Evolutionary conservation across 257 asterid genomes (phyloP).

Genomic region (Schizonepeta tenuifolia): DNA sequence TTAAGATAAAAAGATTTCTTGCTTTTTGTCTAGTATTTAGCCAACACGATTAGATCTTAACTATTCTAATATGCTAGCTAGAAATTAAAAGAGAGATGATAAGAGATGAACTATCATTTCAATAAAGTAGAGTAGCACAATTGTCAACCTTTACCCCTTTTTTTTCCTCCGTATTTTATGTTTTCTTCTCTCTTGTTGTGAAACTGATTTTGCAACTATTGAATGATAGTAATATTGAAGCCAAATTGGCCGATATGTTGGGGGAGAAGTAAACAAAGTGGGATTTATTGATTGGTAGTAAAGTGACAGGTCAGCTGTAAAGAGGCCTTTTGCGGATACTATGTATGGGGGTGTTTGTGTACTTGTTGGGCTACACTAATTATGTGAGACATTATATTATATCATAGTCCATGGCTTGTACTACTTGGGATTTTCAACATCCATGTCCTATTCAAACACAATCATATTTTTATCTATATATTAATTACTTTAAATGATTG

Average conservation of each 20-base stretch:
- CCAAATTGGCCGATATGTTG: conserved; percentile 29
- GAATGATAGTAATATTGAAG: neutral
- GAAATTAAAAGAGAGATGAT: conserved; percentile 31
- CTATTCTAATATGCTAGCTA: conserved; percentile 29
- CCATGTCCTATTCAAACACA: neutral
- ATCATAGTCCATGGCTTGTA: conserved; percentile 12
- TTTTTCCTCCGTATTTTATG: no score
- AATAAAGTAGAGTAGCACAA: conserved; percentile 29
- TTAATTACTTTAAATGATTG: neutral
- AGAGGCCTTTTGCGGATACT: conserved; percentile 22
- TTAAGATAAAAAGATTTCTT: conserved; percentile 15
- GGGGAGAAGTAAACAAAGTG: conserved; percentile 33
- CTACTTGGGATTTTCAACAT: conserved; percentile 8
- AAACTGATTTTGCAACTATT: conserved; percentile 15
- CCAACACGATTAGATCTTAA: conserved; percentile 40
- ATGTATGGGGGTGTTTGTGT: neutral
- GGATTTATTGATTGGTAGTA: conserved; percentile 28
- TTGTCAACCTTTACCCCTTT: conserved; percentile 2
- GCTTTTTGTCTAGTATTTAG: conserved; percentile 40
- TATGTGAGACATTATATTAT: neutral
- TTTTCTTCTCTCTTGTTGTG: no score
- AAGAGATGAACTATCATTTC: conserved; percentile 43
- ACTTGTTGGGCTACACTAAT: conserved; percentile 4
- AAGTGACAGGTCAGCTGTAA: conserved; percentile 19
- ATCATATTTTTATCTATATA: neutral